Evolutionary conservation across 2,329 filamentous ascomycete species (phyloP).

Genomic region (Calonectria multiphialidica): DNA sequence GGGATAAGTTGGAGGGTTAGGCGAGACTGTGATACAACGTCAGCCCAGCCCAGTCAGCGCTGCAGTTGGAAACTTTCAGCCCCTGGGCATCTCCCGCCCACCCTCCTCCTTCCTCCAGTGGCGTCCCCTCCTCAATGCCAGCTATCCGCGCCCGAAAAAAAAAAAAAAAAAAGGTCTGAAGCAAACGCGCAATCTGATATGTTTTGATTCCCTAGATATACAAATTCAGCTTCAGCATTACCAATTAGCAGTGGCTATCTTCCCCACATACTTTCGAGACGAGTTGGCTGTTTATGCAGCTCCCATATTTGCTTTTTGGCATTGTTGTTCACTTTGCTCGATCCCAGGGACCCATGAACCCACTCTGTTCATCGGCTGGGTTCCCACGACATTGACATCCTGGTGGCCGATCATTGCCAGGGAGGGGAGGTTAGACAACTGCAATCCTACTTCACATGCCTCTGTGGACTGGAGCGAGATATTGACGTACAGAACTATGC

Average conservation of each 20-base stretch:
- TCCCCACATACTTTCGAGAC: not conserved
- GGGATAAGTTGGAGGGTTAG: not conserved
- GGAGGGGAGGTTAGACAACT: not conserved
- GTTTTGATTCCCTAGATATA: no score
- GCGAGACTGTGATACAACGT: not conserved
- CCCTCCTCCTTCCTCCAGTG: not conserved
- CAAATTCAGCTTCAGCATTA: not conserved
- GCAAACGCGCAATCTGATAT: no score
- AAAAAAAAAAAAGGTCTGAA: no score
- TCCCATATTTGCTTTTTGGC: not conserved
- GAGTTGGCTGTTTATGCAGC: not conserved
- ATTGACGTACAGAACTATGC: not conserved
- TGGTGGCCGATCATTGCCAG: not conserved
- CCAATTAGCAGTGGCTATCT: not conserved
- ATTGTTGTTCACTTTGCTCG: not conserved
- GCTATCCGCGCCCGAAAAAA: not conserved
- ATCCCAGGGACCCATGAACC: not conserved
- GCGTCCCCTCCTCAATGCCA: not conserved
- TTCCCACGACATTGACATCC: not conserved
- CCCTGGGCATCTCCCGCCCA: not conserved
- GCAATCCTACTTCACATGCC: not conserved
- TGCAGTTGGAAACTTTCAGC: not conserved
- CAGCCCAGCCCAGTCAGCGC: not conserved
- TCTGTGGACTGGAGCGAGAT: not conserved
- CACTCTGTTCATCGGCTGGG: not conserved